These are phyloP conservation scores for Zygoascus flipseniorum DNA, from an alignment of 805 yeast species.

Conservation along the genomic window DNA sequence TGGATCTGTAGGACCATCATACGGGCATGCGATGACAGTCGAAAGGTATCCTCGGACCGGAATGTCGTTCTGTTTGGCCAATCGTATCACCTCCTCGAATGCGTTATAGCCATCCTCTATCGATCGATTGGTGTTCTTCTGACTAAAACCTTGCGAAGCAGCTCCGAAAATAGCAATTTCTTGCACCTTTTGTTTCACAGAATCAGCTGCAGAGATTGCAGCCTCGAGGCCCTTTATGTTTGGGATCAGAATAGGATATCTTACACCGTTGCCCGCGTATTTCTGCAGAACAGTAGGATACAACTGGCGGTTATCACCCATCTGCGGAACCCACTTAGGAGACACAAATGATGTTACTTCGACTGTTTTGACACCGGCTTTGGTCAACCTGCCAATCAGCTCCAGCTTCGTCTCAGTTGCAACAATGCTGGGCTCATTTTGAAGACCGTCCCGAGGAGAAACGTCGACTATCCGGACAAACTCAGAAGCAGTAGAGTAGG, in stretches of 20 bases:
- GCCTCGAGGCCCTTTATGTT: conserved; percentile 24
- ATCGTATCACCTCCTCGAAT: conserved; percentile 16
- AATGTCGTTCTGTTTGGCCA: conserved; percentile 18
- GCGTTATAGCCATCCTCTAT: conserved; percentile 22
- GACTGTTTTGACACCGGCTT: conserved; percentile 19
- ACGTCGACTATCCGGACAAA: conserved; percentile 25
- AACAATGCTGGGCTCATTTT: conserved; percentile 22
- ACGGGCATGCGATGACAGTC: conserved; percentile 27
- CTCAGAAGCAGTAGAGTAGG: neutral
- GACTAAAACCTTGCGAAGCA: conserved; percentile 25
- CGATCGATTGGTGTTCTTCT: conserved; percentile 24
- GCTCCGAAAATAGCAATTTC: conserved; percentile 27
- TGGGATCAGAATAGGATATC: conserved; percentile 25
- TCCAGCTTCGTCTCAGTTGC: conserved; percentile 22
- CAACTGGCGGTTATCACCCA: conserved; percentile 24
- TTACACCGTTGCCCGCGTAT: conserved; percentile 13
- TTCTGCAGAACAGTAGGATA: conserved; percentile 10
- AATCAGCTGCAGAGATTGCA: conserved; percentile 16
- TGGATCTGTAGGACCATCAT: conserved; percentile 26
- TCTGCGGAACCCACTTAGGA: conserved; percentile 30
- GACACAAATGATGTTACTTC: conserved; percentile 28
- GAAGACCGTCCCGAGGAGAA: conserved; percentile 29
- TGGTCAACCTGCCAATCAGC: conserved; percentile 21
- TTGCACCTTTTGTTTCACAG: conserved; percentile 12
- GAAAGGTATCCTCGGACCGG: conserved; percentile 26